Base-by-base conservation (phyloP, 2,329 filamentous ascomycete genomes). In the Alternaria longipes region DNA sequence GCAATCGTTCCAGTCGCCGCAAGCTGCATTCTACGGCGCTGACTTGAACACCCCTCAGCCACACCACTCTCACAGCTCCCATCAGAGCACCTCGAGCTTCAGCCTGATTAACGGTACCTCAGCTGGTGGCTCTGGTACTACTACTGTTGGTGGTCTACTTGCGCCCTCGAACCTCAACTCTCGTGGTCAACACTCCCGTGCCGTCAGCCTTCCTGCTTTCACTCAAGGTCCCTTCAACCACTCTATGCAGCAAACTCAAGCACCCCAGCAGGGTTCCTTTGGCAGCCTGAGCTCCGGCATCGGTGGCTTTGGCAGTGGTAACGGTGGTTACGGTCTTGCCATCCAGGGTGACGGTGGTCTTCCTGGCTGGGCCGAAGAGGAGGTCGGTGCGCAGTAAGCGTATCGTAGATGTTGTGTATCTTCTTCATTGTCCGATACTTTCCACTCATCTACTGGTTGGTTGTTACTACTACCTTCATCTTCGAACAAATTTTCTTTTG, bases 161-260 rank as follows among this genome's bases (percentile, higher is more conserved):
- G 90, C 91, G 3, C 91, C 92, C 2, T 88, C 87, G 53, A 89
- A 87, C 66, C 75, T 87, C 55, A 85, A 81, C 56, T 83, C 83
- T 45, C 84, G 86, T 59, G 84, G 85, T 44, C 85, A 86, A 65
- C 89, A 91, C 74, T 94, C 88, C 74, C 90, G 95, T 38, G 93
- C 95, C 34, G 93, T 97, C 61, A 97, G 93, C 77, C 83, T 99
- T 73, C 95, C 95, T 1, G 88, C 87, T 6, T 90, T 90, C 76
- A 87, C 86, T 2, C 86, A 89, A 65, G 86, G 86, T 45, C 81
- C 84, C 12, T 86, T 87, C 69, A 82, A 81, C 11, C 78, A 81
- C 66, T 73, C 78, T 2, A 68, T 76, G 42, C 76, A 77, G 56
- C 79, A 76, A 36, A 74, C 73, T 14, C 78, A 80, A 64, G 73